A percentile compares a stretch with the other conserved stretches of the same genome.
Evolutionary conservation across 2,329 filamentous ascomycete species (phyloP).

Genomic region (Bipolaris zeicola): DNA sequence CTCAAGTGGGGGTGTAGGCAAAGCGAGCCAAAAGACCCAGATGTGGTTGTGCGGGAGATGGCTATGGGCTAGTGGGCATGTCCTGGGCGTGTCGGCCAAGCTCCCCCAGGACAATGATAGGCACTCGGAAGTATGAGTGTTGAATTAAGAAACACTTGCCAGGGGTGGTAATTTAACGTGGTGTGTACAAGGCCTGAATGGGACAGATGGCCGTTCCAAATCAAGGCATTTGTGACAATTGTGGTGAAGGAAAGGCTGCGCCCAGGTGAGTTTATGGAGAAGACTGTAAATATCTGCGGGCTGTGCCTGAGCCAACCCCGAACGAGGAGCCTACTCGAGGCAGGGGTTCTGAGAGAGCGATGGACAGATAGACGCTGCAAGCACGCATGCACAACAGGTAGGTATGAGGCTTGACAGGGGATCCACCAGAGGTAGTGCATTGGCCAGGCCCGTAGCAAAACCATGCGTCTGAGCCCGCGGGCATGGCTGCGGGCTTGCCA

Average conservation of each 20-base stretch:
- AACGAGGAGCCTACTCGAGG: conserved; percentile 27
- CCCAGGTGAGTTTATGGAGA: conserved; percentile 34
- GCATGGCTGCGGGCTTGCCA: conserved; percentile 43
- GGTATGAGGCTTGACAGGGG: conserved; percentile 26
- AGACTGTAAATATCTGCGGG: conserved; percentile 48
- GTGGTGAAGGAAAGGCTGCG: conserved; percentile 39
- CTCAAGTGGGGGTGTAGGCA: conserved; percentile 39
- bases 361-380: conserved; percentile 38
- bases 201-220: conserved; percentile 43
- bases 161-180: conserved; percentile 33
- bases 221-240: conserved; percentile 39
- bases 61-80: conserved; percentile 40
- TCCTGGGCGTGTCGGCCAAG: conserved; percentile 35
- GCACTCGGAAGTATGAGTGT: conserved; percentile 34
- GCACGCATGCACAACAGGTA: conserved; percentile 34
- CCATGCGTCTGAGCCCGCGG: conserved; percentile 42
- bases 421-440: conserved; percentile 36
- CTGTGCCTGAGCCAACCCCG: conserved; percentile 45
- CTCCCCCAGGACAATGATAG: conserved; percentile 36
- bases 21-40: conserved; percentile 36
- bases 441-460: conserved; percentile 30
- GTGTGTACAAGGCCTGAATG: conserved; percentile 32
- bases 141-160: conserved; percentile 38
- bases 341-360: conserved; percentile 19
- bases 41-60: conserved; percentile 41